Base-by-base conservation (phyloP, 176 grass and related monocot genomes). In the Juncus effusus region DNA sequence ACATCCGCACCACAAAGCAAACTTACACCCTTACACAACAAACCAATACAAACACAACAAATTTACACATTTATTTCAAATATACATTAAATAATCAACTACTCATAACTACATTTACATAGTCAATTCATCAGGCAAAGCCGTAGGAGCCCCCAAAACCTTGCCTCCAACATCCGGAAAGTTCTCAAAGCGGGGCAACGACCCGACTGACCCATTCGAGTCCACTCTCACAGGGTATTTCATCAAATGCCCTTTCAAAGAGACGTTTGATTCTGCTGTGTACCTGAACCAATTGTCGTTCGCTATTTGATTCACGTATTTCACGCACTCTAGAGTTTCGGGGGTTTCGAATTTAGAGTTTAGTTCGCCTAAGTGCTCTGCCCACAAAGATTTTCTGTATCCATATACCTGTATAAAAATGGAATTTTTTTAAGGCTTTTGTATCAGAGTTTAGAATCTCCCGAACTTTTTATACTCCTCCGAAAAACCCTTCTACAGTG, bases 81-180 rank as follows among this genome's bases (percentile, higher is more conserved):
- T 28, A 28, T 28, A 28, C 19, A 28, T 28, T 28, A 28, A 28
- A 28, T 28, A 28, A 28, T 28, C 19, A 1, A 28, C 19, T 28
- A 28, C 19, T 28, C 19, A 28, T 28, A 1, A 28, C 19, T 41
- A 40, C 3, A 44, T 45, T 4, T 70, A 81, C 64, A 75, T 76
- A 28, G 79, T 81, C 54, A 81, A 65, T 38, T 73, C 61, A 5
- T 51, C 79, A 4, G 72, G 79, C 67, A 81, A 47, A 70, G 38
- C 4, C 10, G 69, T 10, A 0, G 38, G 55, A 11, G 42, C 64
- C 69, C 79, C 79, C 55, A 76, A 64, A 53, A 81, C 67, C 72
- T 69, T 81, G 39, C 79, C 79, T 45, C 79, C 72, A 15, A 81
- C 72, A 16, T 81, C 79, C 35, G 79, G 79, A 58, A 81, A 81